Percentiles rank a stretch among this genome's conserved stretches.
Conservation (phyloP, 306 rosid genomes). For the Erythrophleum fordii region DNA sequence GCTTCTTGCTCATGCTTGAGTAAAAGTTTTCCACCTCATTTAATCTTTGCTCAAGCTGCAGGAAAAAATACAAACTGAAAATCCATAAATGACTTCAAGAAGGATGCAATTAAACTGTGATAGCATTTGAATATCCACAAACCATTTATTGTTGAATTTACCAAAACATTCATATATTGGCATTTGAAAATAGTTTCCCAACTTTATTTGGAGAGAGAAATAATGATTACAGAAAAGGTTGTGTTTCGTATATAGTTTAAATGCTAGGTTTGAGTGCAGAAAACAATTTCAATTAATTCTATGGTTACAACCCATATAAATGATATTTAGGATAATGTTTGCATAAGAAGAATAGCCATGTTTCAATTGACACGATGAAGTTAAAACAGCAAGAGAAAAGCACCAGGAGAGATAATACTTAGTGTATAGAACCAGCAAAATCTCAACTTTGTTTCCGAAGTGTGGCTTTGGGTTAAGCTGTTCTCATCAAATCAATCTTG, state of each 20-base stretch:
- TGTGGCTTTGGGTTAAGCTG: no score
- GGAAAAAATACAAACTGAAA: constrained; percentile 18
- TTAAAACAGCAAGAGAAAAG: neutral
- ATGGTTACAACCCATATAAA: neutral
- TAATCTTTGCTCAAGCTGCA: constrained; percentile 76
- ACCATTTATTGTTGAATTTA: neutral
- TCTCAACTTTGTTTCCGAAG: neutral
- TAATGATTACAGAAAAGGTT: neutral
- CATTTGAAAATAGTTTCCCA: neutral
- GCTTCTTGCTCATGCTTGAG: constrained; percentile 50
- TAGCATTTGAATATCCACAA: neutral
- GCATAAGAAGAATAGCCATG: neutral
- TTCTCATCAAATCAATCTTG: neutral
- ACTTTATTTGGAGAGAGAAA: neutral
- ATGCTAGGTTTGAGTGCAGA: constrained; percentile 14
- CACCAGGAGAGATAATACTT: no score
- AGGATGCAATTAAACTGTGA: constrained; percentile 21
- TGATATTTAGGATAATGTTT: neutral
- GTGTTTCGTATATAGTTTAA: neutral
- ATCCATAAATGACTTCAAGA: constrained; percentile 22
- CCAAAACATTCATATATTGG: neutral
- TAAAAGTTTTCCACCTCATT: constrained; percentile 65
- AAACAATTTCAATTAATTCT: neutral
- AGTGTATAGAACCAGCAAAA: neutral
- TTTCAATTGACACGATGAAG: neutral